These are phyloP conservation scores for Cadophora malorum DNA, from an alignment of 2,329 filamentous ascomycete genomes.

Conservation along the genomic window DNA sequence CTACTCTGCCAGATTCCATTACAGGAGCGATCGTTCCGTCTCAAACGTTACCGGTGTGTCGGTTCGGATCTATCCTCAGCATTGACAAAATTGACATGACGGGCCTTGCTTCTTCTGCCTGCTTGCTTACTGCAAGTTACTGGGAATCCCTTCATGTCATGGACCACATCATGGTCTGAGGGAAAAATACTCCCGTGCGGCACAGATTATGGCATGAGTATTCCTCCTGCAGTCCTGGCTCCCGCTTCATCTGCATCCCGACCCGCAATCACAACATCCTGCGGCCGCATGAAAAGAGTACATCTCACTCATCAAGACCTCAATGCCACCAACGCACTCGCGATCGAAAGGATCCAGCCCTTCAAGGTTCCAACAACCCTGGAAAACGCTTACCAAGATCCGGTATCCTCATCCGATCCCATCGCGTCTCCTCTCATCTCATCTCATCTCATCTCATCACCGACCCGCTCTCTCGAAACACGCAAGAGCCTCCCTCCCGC, in stretches of 20 bases:
- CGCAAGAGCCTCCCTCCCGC: not conserved
- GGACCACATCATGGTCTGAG: slow-evolving; percentile 10
- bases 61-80: slow-evolving; percentile 1
- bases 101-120: not conserved
- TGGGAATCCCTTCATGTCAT: not conserved
- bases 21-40: not conserved
- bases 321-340: not conserved
- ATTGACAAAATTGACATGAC: not conserved
- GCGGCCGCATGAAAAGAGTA: not conserved
- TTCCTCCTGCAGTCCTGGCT: not conserved
- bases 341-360: not conserved
- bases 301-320: not conserved
- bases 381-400: not conserved
- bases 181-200: slow-evolving; percentile 8
- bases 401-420: not conserved
- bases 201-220: not conserved
- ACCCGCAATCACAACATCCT: not conserved
- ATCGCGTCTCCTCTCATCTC: not conserved
- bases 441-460: slow-evolving; percentile 5
- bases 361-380: not conserved
- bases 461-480: slow-evolving; percentile 5
- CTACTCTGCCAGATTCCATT: not conserved
- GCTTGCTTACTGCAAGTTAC: not conserved
- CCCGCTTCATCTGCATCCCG: not conserved
- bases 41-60: not conserved